Evolutionary conservation across 495 filamentous ascomycete species (phyloP).

Genomic region (Aspergillus asperescens): DNA sequence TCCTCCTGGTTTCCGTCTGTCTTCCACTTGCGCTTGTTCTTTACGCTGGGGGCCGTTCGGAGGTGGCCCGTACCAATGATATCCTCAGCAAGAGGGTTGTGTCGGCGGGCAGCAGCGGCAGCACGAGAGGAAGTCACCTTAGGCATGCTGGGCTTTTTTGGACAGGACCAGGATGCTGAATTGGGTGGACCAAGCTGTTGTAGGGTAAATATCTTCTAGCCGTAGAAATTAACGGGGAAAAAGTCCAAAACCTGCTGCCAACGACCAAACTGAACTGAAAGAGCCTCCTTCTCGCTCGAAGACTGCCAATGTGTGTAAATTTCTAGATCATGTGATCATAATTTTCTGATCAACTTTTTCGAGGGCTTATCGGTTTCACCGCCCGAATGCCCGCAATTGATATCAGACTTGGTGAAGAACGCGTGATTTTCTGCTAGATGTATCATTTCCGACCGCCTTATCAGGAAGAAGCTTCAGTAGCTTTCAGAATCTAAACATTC

Average conservation of each 20-base stretch:
- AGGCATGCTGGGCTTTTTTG: slow-evolving; percentile 32
- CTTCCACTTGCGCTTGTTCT: slow-evolving; percentile 51
- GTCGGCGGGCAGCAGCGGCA: slow-evolving; percentile 44
- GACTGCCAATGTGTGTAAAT: slow-evolving; percentile 37
- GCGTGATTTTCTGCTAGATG: slow-evolving; percentile 10
- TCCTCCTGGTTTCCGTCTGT: slow-evolving; percentile 54
- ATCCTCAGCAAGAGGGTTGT: slow-evolving; percentile 71
- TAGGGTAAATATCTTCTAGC: not conserved
- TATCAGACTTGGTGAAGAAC: not conserved
- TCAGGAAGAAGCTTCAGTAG: not conserved
- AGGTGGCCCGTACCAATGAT: slow-evolving; percentile 60
- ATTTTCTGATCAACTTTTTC: slow-evolving; percentile 30
- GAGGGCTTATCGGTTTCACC: slow-evolving; percentile 19
- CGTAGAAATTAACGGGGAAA: not conserved
- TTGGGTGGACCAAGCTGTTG: not conserved
- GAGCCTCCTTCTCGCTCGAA: not conserved
- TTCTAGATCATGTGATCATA: slow-evolving; percentile 35
- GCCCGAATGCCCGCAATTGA: slow-evolving; percentile 8
- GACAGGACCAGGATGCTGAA: not conserved
- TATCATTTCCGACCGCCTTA: slow-evolving; percentile 13
- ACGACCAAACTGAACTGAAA: not conserved
- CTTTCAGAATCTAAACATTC: not conserved
- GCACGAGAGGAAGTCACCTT: slow-evolving; percentile 40
- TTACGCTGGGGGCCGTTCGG: slow-evolving; percentile 47
- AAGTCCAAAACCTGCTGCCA: not conserved